Base-by-base conservation (phyloP, 169 alveolate genomes). In the Eimeria necatrix region DNA sequence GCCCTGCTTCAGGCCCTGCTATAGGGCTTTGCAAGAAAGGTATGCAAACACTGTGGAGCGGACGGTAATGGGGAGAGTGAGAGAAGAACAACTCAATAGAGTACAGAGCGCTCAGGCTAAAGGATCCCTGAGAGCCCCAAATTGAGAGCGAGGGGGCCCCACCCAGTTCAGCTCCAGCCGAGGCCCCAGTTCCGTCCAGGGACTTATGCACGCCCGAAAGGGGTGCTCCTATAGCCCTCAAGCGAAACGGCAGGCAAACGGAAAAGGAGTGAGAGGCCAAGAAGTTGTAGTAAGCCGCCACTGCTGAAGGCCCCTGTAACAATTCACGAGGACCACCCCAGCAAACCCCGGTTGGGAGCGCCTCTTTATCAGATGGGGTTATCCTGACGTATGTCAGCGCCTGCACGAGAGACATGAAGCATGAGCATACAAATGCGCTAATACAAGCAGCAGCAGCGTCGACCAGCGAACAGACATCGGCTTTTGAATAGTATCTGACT, bases 31-130 rank as follows among this genome's bases (percentile, higher is more conserved):
- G 94, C 7, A 88, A 74, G 26, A 88, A 71, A 4, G 94, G 94
- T n/a, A 88, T 18, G 59, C 86, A 78, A 24, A 88, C 94, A 53
- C 94, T 88, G 22, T 60, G 70, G 71, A 88, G 71, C 4, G 86
- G 94, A 48, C 49, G 71, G 73, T 88, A 88, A 32, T 48, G 53
- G 49, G 52, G 56, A 10, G 76, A n/a, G 18, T 52, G 94, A 41
- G 85, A 61, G 74, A 88, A 88, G 70, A 52, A 32, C 59, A 88
- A 52, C 94, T 88, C 94, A 20, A 88, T 73, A 3, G 85, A 85
- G 49, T 88, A 88, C 26, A 88, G 74, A 14, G 74, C 70, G 53
- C 32, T 48, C 73, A 88, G 12, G 52, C 84, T 12, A 49, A 73
- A 41, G 18, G 84, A 22, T 49, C 26, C 46, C 48, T 6, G 84